phyloP scores from a whole-genome alignment of 306 rosid genomes.

The Amphicarpaea edgeworthii region DNA sequence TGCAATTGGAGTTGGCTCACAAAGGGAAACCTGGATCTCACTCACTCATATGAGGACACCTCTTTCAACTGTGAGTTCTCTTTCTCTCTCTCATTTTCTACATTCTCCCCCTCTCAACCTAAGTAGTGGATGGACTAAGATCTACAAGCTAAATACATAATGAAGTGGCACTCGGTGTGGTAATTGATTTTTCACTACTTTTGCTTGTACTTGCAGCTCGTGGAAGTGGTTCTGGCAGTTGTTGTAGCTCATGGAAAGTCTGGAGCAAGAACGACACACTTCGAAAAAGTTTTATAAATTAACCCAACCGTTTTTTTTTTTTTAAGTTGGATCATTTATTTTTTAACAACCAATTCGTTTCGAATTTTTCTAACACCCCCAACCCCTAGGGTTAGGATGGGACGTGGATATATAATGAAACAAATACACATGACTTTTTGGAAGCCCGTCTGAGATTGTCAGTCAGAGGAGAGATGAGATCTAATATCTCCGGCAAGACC shows the following conservation, averaged over 20 bases:
- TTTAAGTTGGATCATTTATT: too few species aligned
- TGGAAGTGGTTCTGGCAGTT: constrained; percentile 67
- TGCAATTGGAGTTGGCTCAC: constrained; percentile 8
- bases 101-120: constrained; percentile 13
- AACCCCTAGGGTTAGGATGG: too few species aligned
- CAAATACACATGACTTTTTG: too few species aligned
- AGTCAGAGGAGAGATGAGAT: too few species aligned
- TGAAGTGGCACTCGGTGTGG: constrained; percentile 2
- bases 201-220: constrained; percentile 53
- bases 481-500: too few species aligned
- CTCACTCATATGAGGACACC: constrained; percentile 69
- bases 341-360: too few species aligned
- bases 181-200: constrained; percentile 15
- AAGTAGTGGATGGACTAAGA: constrained; percentile 39
- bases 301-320: too few species aligned
- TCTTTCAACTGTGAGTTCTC: constrained; percentile 63
- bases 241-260: constrained; percentile 64
- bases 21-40: constrained; percentile 62
- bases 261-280: constrained; percentile 57
- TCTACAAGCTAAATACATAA: constrained; percentile 9
- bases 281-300: too few species aligned
- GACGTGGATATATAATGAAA: too few species aligned
- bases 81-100: constrained; percentile 19
- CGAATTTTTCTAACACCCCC: too few species aligned
- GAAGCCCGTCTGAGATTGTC: too few species aligned